Evolutionary conservation across 192 early-diverging fungal species (phyloP), one percentile per base, ranked within the genome.

Genomic region (Coemansia sp.): DNA sequence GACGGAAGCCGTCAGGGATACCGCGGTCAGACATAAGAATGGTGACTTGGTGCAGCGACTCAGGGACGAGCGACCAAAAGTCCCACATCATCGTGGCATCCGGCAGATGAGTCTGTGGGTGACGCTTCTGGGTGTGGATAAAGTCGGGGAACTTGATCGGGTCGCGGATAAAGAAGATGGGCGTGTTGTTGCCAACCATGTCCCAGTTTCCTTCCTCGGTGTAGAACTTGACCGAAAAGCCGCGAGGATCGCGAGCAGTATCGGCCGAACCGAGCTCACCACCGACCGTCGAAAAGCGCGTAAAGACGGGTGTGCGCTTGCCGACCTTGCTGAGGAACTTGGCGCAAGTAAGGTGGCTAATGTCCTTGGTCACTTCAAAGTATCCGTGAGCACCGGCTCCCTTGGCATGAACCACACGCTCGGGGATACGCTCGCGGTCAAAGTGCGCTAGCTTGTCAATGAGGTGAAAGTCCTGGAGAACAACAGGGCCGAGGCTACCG

Each of bases 171-270:
- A 92, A 92, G 83, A 94, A 94, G 61, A 91, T 86, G 12, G 92
- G 92, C 39, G 87, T 92, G 87, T 92, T 92, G 86, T 92, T 91
- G 67, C 91, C 91, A 29, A 94, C 92, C 87, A 92, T 88, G 74
- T 94, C 91, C 89, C 88, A 94, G 84, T 90, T 93, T 68, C 89
- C 88, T 74, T 94, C 92, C 71, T 92, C 91, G 27, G 92, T 94
- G 81, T 92, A 94, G 84, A 92, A 92, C 86, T 93, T 92, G 76
- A 91, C 72, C 20, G 91, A 86, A 45, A 94, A 93, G 7, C 91
- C 93, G 63, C 93, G 90, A 20, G 91, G 90, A 67, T 94, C 93
- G 55, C 91, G 86, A 36, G 86, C 87, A 32, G 92, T 90, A 68
- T 94, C 92, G 22, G 89, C 88, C 36, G 84, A 85, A 36, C 92